A percentile compares a stretch with the other conserved stretches of the same genome.
Evolutionary conservation across 2,329 filamentous ascomycete species (phyloP).

Genomic region (Neoarthrinium moseri): DNA sequence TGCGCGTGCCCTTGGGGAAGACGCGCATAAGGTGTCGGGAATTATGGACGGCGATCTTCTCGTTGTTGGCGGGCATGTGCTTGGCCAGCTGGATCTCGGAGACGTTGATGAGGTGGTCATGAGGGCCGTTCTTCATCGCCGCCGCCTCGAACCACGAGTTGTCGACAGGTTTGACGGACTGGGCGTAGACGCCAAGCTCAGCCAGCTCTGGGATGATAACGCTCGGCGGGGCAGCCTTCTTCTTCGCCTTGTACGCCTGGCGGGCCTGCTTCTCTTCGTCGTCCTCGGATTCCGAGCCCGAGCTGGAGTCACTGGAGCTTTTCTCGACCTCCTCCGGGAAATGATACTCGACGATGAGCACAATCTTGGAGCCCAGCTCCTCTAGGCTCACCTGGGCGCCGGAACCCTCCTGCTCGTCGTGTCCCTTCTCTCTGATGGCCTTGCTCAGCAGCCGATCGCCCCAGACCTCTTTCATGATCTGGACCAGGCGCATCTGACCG

Average conservation of each 20-base stretch:
- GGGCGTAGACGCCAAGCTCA: slow-evolving; percentile 66
- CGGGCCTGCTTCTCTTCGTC: slow-evolving; percentile 45
- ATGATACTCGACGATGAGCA: slow-evolving; percentile 68
- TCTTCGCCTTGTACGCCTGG: slow-evolving; percentile 52
- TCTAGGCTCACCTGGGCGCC: slow-evolving; percentile 55
- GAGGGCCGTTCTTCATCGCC: slow-evolving; percentile 29
- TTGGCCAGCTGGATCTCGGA: slow-evolving; percentile 59
- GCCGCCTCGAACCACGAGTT: slow-evolving; percentile 62
- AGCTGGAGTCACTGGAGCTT: slow-evolving; percentile 28
- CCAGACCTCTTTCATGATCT: slow-evolving; percentile 66
- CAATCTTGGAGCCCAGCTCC: slow-evolving; percentile 62
- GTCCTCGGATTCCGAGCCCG: slow-evolving; percentile 30
- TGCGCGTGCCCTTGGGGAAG: slow-evolving; percentile 67
- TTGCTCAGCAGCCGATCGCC: slow-evolving; percentile 58
- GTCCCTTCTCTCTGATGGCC: slow-evolving; percentile 54
- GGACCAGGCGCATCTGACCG: slow-evolving; percentile 59
- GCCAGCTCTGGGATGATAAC: slow-evolving; percentile 65
- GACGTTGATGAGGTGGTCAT: slow-evolving; percentile 52
- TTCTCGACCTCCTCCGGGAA: slow-evolving; percentile 48
- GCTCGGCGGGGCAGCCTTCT: slow-evolving; percentile 43
- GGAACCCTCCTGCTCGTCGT: slow-evolving; percentile 49
- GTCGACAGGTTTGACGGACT: slow-evolving; percentile 66
- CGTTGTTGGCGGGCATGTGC: slow-evolving; percentile 45
- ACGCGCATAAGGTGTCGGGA: slow-evolving; percentile 68
- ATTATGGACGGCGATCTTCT: slow-evolving; percentile 59